phyloP scores from a whole-genome alignment of 257 asterid genomes.

The Petunia secreta region DNA sequence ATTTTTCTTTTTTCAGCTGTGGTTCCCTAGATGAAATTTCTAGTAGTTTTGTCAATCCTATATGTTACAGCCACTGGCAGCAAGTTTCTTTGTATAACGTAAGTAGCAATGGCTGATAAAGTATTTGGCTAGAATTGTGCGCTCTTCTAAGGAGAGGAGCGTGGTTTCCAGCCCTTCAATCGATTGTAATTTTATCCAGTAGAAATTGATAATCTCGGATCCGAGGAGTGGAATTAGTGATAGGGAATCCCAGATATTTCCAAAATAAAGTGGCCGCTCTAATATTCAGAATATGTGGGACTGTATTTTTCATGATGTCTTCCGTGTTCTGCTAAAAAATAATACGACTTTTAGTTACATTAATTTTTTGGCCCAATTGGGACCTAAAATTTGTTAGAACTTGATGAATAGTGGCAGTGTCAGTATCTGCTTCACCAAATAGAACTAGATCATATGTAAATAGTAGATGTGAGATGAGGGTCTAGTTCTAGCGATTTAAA shows the following conservation, averaged over 20 bases:
- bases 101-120: background rate
- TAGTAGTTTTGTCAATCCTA: background rate
- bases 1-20: background rate
- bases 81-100: background rate
- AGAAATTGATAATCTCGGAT: background rate
- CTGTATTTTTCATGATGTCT: background rate
- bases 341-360: background rate
- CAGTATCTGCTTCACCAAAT: background rate
- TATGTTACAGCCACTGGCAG: background rate
- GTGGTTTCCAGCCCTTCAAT: background rate
- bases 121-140: background rate
- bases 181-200: background rate
- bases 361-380: background rate
- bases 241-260: background rate
- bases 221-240: too few relatives aligned
- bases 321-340: background rate
- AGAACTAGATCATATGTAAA: background rate
- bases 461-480: background rate
- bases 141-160: background rate
- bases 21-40: background rate
- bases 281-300: background rate
- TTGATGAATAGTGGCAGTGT: background rate
- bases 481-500: background rate
- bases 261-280: background rate
- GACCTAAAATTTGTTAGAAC: background rate